A percentile compares a stretch with the other conserved stretches of the same genome.
phyloP scores from a whole-genome alignment of 108 stramenopile genomes.

The Craspedostauros australis region DNA sequence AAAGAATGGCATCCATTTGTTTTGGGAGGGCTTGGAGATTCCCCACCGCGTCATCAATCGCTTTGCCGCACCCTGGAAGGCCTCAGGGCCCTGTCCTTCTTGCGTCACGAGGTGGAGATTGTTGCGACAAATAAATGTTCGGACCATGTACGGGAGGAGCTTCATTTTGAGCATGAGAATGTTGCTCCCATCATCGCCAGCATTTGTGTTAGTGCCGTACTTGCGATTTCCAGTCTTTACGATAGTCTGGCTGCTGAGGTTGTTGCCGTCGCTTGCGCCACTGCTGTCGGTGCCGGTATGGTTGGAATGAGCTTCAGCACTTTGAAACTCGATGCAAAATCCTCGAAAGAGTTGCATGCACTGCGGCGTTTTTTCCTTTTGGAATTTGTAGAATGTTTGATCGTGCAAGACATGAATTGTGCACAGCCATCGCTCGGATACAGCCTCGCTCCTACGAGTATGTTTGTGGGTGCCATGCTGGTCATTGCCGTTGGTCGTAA shows the following conservation, averaged over 20 bases:
- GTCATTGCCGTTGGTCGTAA: no score
- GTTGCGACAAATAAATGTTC: slow-evolving; percentile 80
- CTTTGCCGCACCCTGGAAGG: slow-evolving; percentile 39
- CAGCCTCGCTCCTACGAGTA: no score
- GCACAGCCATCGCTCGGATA: slow-evolving; percentile 33
- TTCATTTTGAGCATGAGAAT: slow-evolving; percentile 87
- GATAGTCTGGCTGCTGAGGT: neutral
- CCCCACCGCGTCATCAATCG: slow-evolving; percentile 53
- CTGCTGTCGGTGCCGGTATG: neutral
- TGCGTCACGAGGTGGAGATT: slow-evolving; percentile 38
- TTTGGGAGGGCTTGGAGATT: slow-evolving; percentile 42
- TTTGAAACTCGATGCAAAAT: slow-evolving; percentile 61
- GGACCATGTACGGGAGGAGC: slow-evolving; percentile 80
- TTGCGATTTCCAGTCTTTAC: neutral
- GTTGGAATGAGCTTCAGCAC: neutral
- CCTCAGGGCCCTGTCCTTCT: slow-evolving; percentile 29
- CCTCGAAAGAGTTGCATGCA: slow-evolving; percentile 77
- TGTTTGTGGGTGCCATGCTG: no score
- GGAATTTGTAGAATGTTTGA: slow-evolving; percentile 49
- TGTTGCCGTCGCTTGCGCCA: neutral
- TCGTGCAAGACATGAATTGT: slow-evolving; percentile 65
- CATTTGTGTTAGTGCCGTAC: neutral
- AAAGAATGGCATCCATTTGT: slow-evolving; percentile 64
- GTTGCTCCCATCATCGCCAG: neutral
- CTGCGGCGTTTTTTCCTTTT: slow-evolving; percentile 8